Conservation (phyloP, 495 filamentous ascomycete species). For the Podospora pseudocomata region DNA sequence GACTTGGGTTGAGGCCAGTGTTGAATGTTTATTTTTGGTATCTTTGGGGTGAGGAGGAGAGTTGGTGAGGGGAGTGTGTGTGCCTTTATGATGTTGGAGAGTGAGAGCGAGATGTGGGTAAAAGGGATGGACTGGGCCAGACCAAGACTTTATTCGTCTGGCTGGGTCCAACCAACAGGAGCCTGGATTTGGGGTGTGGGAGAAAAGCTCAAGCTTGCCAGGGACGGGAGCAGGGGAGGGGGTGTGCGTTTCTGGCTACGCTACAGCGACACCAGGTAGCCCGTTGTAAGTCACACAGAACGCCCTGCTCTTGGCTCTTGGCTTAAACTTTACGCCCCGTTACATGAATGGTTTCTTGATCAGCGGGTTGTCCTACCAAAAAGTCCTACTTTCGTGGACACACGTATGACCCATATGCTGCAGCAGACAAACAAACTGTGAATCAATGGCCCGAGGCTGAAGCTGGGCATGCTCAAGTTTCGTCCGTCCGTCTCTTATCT, state of each 20-base stretch:
- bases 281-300: neutral
- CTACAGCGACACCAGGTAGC: neutral
- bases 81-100: slow-evolving; percentile 1
- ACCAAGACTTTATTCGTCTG: slow-evolving; percentile 20
- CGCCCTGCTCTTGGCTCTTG: neutral
- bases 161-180: slow-evolving; percentile 13
- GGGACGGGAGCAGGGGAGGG: neutral
- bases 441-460: no score
- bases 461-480: neutral
- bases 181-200: slow-evolving; percentile 15
- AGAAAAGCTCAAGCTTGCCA: slow-evolving; percentile 12
- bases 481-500: neutral
- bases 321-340: neutral
- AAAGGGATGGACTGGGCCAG: slow-evolving; percentile 23
- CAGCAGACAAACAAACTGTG: no score
- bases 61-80: slow-evolving; percentile 2
- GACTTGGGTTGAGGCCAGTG: neutral
- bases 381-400: neutral
- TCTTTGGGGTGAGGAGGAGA: neutral
- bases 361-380: neutral
- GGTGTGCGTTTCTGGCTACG: neutral
- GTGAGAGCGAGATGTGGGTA: slow-evolving; percentile 1
- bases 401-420: neutral
- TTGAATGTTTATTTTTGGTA: slow-evolving; percentile 9
- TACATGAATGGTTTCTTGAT: neutral